Evolutionary conservation across 495 filamentous ascomycete species (phyloP).

Genomic region (Cercophora scortea): DNA sequence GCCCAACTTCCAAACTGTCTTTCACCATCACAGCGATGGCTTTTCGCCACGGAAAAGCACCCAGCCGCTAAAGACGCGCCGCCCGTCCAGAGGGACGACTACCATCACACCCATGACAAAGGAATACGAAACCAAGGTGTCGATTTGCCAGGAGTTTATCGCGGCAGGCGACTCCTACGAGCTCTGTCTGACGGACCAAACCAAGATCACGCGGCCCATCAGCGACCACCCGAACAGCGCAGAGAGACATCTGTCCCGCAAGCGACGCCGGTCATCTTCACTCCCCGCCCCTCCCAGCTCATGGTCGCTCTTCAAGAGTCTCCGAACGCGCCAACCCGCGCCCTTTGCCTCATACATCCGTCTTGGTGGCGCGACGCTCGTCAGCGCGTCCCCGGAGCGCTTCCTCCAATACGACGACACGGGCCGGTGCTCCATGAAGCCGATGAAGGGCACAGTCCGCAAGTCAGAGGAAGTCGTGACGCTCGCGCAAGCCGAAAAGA

Average conservation of each 20-base stretch:
- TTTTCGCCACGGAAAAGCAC: not conserved
- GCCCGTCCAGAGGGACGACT: constrained; percentile 12
- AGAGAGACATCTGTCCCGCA: constrained; percentile 13
- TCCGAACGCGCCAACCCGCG: constrained; percentile 70
- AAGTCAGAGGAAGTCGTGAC: constrained; percentile 54
- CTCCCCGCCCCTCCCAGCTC: constrained; percentile 12
- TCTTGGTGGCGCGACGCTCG: constrained; percentile 60
- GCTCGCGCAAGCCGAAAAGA: constrained; percentile 54
- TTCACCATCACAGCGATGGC: not conserved
- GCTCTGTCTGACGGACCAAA: constrained; percentile 77
- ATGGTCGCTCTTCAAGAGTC: constrained; percentile 66
- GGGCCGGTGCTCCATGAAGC: constrained; percentile 57
- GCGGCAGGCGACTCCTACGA: constrained; percentile 84
- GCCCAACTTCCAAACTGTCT: not conserved
- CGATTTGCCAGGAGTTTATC: constrained; percentile 63
- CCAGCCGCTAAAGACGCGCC: constrained; percentile 6
- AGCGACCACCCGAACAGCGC: constrained; percentile 43
- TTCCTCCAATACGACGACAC: constrained; percentile 67
- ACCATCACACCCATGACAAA: constrained; percentile 40
- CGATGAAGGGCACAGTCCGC: constrained; percentile 92
- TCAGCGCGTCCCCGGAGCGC: constrained; percentile 85
- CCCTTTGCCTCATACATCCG: constrained; percentile 78
- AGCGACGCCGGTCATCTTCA: constrained; percentile 2
- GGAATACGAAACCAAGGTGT: constrained; percentile 57
- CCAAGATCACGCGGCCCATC: constrained; percentile 42